Conservation (phyloP, 192 early-diverging fungal genomes). For the Backusella luteola region DNA sequence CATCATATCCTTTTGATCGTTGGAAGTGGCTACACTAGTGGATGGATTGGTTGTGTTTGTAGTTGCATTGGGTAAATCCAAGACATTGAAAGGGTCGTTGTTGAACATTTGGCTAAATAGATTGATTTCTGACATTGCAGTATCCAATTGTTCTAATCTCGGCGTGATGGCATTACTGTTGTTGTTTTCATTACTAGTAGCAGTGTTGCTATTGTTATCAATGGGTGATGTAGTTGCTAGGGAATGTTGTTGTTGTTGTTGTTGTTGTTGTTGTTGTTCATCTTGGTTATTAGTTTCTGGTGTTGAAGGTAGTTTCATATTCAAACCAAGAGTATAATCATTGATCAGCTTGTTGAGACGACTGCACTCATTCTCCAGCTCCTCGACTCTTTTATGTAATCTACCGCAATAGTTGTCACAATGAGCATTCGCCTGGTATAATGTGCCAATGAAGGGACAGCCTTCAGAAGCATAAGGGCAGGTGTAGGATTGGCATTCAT, state of each 20-base stretch:
- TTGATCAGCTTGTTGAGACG: slow-evolving; percentile 17
- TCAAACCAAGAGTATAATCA: not conserved
- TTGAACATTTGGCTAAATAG: slow-evolving; percentile 19
- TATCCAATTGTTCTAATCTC: not conserved
- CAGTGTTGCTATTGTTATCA: not conserved
- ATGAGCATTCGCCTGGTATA: slow-evolving; percentile 18
- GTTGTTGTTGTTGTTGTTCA: not conserved
- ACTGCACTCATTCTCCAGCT: slow-evolving; percentile 23
- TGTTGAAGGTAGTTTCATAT: slow-evolving; percentile 5
- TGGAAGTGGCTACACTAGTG: not conserved
- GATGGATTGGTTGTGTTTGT: not conserved
- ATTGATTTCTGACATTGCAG: slow-evolving; percentile 6
- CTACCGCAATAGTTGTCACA: slow-evolving; percentile 31
- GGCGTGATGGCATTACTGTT: not conserved
- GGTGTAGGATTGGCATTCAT: slow-evolving; percentile 27
- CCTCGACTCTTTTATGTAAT: slow-evolving; percentile 21
- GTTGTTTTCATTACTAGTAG: not conserved
- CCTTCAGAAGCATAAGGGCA: slow-evolving; percentile 31
- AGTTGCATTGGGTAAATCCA: not conserved
- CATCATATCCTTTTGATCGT: slow-evolving; percentile 1
- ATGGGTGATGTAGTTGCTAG: not conserved
- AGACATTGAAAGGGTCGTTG: slow-evolving; percentile 10
- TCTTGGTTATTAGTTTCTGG: not conserved
- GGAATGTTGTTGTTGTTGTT: not conserved
- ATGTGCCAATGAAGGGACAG: slow-evolving; percentile 31